A percentile compares a stretch with the other conserved stretches of the same genome.
These are phyloP conservation scores for Bipolaris oryzae DNA, from an alignment of 2,329 filamentous ascomycete genomes.

Conservation along the genomic window DNA sequence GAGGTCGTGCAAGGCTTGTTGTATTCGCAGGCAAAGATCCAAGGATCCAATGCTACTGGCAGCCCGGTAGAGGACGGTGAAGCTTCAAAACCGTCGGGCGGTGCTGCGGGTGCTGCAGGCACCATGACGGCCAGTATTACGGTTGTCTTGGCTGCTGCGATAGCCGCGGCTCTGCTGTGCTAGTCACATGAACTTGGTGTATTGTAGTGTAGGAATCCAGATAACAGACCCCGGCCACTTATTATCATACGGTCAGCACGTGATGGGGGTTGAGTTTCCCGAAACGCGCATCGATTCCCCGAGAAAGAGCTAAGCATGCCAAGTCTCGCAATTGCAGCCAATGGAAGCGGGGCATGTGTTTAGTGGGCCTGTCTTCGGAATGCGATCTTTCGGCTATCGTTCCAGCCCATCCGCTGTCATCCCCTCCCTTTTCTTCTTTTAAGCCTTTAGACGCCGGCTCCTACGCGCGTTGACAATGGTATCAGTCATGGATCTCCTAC, in stretches of 20 bases:
- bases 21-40: slow-evolving; percentile 20
- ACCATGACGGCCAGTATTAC: slow-evolving; percentile 15
- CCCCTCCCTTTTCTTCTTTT: not conserved
- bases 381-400: not conserved
- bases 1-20: slow-evolving; percentile 33
- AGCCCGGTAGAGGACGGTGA: slow-evolving; percentile 6
- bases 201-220: not conserved
- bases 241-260: not conserved
- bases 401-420: not conserved
- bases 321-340: slow-evolving; percentile 1
- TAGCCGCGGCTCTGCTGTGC: slow-evolving; percentile 15
- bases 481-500: slow-evolving; percentile 73
- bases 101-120: slow-evolving; percentile 9
- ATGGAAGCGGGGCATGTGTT: not conserved
- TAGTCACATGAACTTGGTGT: not conserved
- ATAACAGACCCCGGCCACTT: not conserved
- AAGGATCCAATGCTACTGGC: not conserved
- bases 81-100: slow-evolving; percentile 12
- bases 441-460: not conserved
- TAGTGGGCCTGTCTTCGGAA: not conserved
- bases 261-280: slow-evolving; percentile 3
- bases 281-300: not conserved
- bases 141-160: slow-evolving; percentile 14
- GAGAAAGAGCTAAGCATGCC: not conserved
- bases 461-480: slow-evolving; percentile 62